Evolutionary conservation across 1,284 basidiomycete genomes (phyloP).

Genomic region (Afroboletus lepidellus): DNA sequence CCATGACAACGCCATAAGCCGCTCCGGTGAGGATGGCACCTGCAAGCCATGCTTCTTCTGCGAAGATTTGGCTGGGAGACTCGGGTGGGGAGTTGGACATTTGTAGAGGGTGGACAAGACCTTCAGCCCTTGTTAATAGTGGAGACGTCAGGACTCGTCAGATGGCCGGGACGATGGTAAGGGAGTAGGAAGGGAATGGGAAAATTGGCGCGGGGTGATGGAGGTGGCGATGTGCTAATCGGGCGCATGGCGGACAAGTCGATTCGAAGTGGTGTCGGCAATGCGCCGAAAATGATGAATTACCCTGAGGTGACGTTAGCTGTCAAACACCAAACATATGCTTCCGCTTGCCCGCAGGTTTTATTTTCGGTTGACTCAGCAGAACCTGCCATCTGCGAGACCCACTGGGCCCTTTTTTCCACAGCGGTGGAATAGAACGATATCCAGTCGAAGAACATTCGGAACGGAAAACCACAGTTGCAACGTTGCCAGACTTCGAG

Average conservation of each 20-base stretch:
- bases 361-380: background rate
- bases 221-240: conserved; percentile 6
- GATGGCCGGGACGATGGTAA: background rate
- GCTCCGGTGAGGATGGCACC: conserved; percentile 27
- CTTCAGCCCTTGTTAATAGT: conserved; percentile 5
- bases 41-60: conserved; percentile 31
- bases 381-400: too few relatives aligned
- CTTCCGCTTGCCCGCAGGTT: background rate
- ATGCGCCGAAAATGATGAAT: background rate
- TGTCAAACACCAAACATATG: background rate
- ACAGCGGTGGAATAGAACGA: too few relatives aligned
- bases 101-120: background rate
- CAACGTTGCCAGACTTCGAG: too few relatives aligned
- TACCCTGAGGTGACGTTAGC: conserved; percentile 7
- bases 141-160: background rate
- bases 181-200: background rate
- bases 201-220: conserved; percentile 9
- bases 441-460: too few relatives aligned
- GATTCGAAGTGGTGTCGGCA: background rate
- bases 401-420: too few relatives aligned
- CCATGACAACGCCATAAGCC: conserved; percentile 27
- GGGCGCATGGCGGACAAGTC: background rate
- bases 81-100: conserved; percentile 32
- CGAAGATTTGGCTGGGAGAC: conserved; percentile 18
- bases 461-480: too few relatives aligned